Percentiles rank a stretch among this genome's conserved stretches.
Conservation (phyloP, 495 filamentous ascomycete genomes). For the Neurospora sp. region DNA sequence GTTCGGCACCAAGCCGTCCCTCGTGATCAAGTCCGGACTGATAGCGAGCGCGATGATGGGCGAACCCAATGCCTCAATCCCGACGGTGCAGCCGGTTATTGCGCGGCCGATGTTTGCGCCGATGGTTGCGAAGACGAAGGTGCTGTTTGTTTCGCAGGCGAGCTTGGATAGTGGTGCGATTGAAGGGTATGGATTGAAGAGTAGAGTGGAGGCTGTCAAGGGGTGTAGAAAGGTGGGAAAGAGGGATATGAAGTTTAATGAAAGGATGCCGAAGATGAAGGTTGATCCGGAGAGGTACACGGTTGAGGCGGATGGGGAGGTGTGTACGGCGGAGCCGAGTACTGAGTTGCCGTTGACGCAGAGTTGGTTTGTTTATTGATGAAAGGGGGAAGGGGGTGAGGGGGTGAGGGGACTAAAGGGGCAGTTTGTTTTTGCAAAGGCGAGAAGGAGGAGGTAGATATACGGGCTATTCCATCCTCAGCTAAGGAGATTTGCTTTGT, state of each 20-base stretch:
- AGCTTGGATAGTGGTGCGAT: conserved; percentile 56
- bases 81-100: conserved; percentile 79
- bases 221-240: conserved; percentile 75
- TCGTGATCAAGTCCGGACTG: conserved; percentile 85
- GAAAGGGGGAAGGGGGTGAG: background rate
- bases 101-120: conserved; percentile 81
- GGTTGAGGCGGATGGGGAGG: conserved; percentile 77
- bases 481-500: background rate
- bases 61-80: conserved; percentile 89
- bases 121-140: conserved; percentile 57
- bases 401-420: background rate
- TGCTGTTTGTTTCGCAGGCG: conserved; percentile 75
- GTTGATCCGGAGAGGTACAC: conserved; percentile 89
- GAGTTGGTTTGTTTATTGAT: conserved; percentile 66
- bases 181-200: conserved; percentile 62
- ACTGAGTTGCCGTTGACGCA: conserved; percentile 69
- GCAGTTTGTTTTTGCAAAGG: background rate
- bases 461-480: background rate
- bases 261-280: conserved; percentile 78
- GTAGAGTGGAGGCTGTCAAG: conserved; percentile 71
- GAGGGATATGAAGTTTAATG: conserved; percentile 91
- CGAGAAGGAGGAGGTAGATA: background rate
- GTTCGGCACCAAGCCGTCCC: conserved; percentile 80
- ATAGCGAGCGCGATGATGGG: conserved; percentile 86
- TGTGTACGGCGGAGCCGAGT: conserved; percentile 69